Conservation (phyloP, 352 stramenopile species). For the Globisporangium nagaii region DNA sequence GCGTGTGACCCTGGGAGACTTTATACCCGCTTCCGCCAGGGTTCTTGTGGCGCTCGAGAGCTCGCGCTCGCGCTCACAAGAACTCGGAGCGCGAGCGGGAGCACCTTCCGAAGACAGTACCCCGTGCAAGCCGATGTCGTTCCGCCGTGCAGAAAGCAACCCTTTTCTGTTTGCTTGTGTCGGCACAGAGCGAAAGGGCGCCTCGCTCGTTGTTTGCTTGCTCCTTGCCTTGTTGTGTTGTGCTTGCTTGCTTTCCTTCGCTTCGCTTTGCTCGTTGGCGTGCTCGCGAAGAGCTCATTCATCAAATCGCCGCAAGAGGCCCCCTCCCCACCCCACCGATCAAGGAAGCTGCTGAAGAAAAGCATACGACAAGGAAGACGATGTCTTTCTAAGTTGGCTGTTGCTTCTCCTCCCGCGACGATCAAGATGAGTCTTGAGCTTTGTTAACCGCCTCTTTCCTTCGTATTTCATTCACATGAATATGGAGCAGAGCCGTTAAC, state of each 20-base stretch:
- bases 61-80: conserved; percentile 4
- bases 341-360: conserved; percentile 67
- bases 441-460: conserved; percentile 53
- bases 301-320: conserved; percentile 62
- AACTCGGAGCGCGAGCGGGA: not conserved
- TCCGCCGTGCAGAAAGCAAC: not conserved
- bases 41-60: conserved; percentile 4
- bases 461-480: conserved; percentile 49
- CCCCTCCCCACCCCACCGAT: conserved; percentile 46
- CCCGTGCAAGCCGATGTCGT: not conserved
- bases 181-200: not conserved
- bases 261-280: not conserved
- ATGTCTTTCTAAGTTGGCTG: conserved; percentile 89
- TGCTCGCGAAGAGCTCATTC: conserved; percentile 27
- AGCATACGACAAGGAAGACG: conserved; percentile 76
- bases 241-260: not conserved
- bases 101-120: not conserved
- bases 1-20: not conserved
- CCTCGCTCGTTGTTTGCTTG: not conserved
- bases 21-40: conserved; percentile 17
- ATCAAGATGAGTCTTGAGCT: conserved; percentile 78
- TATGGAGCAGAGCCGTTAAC: conserved; percentile 41
- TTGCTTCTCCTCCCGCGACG: conserved; percentile 49
- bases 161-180: not conserved
- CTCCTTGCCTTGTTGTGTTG: not conserved